phyloP scores from a whole-genome alignment of 2,329 filamentous ascomycete genomes.

The Pochonia chlamydosporia region DNA sequence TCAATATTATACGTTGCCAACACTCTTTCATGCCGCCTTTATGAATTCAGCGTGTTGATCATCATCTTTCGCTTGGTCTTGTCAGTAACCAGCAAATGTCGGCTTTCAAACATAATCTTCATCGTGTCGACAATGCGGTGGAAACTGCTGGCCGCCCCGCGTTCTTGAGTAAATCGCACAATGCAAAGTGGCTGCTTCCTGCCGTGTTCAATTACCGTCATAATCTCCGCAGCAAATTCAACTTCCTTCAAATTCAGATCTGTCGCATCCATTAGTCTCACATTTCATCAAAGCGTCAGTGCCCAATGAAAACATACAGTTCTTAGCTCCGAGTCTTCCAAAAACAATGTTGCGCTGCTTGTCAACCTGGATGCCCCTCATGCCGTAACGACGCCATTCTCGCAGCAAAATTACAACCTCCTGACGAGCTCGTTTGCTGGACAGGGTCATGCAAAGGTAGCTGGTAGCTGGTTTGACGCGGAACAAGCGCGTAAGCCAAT shows the following conservation, averaged over 20 bases:
- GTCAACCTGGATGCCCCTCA: slow-evolving; percentile 72
- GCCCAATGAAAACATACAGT: slow-evolving; percentile 57
- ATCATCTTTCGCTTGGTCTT: slow-evolving; percentile 64
- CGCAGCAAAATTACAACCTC: slow-evolving; percentile 70
- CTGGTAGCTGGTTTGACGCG: slow-evolving; percentile 77
- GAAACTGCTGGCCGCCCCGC: slow-evolving; percentile 88
- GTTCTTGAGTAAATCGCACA: slow-evolving; percentile 80
- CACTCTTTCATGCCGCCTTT: slow-evolving; percentile 15
- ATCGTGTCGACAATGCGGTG: slow-evolving; percentile 75
- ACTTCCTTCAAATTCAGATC: slow-evolving; percentile 80
- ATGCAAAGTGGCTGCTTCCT: slow-evolving; percentile 71
- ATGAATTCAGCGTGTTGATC: slow-evolving; percentile 59
- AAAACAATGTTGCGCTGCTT: slow-evolving; percentile 75
- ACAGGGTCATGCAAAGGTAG: slow-evolving; percentile 68
- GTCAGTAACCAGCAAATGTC: slow-evolving; percentile 64
- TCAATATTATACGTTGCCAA: neutral
- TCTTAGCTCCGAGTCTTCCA: slow-evolving; percentile 67
- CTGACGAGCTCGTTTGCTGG: slow-evolving; percentile 63
- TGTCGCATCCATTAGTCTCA: slow-evolving; percentile 28
- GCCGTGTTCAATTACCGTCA: slow-evolving; percentile 82
- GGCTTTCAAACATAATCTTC: slow-evolving; percentile 58
- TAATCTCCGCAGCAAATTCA: slow-evolving; percentile 80
- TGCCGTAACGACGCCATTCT: slow-evolving; percentile 78
- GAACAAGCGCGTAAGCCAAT: slow-evolving; percentile 86
- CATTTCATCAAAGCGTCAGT: neutral